Evolutionary conservation across 441 rosid genomes (phyloP), one percentile per base, ranked within the genome.

Genomic region (Aleurites moluccanus): DNA sequence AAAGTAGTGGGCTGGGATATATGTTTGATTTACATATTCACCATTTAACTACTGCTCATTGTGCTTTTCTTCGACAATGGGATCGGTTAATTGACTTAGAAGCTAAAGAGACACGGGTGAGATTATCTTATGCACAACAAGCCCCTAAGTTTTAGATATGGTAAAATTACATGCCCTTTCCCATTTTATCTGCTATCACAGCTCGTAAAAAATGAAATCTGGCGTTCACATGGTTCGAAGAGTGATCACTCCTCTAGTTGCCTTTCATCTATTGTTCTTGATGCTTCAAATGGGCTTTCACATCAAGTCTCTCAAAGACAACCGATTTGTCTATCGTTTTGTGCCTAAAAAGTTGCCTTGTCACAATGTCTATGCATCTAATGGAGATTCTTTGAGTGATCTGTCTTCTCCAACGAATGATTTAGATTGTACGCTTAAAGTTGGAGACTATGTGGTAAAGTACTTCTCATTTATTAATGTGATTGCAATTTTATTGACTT

Each of bases 361-460:
- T 49, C 68, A 74, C 55, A 76, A 78, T 65, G 70, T 68, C 47
- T 60, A 71, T 74, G 84, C 75, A 74, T 77, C 88, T 69, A 79
- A 73, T 27, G 81, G 81, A 79, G 87, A 84, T 77, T 71, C 83
- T 40, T 75, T 50, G n/a, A 73, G 63, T 78, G 78, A 76, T 56
- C 80, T 64, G 38, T 57, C 81, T 80, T 72, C 84, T 74, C 77
- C 83, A 50, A 65, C 68, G 55, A 85, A 87, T 81, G 88, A 81
- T 82, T 75, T 91, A 78, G 87, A 87, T 80, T 82, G 87, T 83
- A 82, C 81, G 20, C 93, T 96, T 68, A 90, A 79, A 89, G 80
- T 71, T 79, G 99, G 99, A 81, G 99, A 94, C 79, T 85, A 86
- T 77, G 99, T 94, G 98, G 98, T 96, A 91, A 57, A 40, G 18